Evolutionary conservation across 805 yeast genomes (phyloP).

Genomic region (Ogataea allantospora): DNA sequence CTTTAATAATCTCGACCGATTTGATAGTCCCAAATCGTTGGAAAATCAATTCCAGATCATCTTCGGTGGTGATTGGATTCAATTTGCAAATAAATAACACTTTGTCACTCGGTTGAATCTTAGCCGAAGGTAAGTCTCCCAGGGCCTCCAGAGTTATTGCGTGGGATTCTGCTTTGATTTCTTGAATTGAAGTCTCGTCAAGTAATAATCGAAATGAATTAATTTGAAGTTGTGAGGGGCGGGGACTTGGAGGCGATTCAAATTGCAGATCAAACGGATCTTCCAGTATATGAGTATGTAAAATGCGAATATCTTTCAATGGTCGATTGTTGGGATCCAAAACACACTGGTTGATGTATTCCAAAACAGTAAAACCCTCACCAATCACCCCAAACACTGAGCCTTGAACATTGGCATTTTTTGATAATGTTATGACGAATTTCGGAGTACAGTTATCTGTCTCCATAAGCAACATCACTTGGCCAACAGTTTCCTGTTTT

Average conservation of each 20-base stretch:
- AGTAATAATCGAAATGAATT: conserved; percentile 34
- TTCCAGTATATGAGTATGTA: conserved; percentile 47
- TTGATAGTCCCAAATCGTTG: conserved; percentile 57
- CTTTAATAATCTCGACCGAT: conserved; percentile 52
- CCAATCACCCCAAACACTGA: conserved; percentile 49
- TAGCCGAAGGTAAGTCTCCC: conserved; percentile 61
- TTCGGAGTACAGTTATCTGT: conserved; percentile 32
- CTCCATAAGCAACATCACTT: conserved; percentile 28
- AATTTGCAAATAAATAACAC: conserved; percentile 62
- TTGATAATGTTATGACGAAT: conserved; percentile 38
- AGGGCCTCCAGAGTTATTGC: conserved; percentile 62
- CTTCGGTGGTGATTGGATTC: conserved; percentile 59
- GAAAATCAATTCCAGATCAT: conserved; percentile 55
- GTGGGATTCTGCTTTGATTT: conserved; percentile 43
- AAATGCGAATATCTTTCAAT: conserved; percentile 48
- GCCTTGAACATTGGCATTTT: conserved; percentile 23
- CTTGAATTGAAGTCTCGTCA: conserved; percentile 20
- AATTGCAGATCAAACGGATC: conserved; percentile 50
- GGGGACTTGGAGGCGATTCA: conserved; percentile 35
- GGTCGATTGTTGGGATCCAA: conserved; percentile 43
- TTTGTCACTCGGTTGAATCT: conserved; percentile 57
- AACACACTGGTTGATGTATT: conserved; percentile 39
- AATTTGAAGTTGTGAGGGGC: conserved; percentile 33
- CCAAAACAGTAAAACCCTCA: conserved; percentile 49
- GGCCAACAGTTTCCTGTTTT: conserved; percentile 33